Evolutionary conservation across 1,284 basidiomycete species (phyloP).

Genomic region (Mycosarcoma maydis): DNA sequence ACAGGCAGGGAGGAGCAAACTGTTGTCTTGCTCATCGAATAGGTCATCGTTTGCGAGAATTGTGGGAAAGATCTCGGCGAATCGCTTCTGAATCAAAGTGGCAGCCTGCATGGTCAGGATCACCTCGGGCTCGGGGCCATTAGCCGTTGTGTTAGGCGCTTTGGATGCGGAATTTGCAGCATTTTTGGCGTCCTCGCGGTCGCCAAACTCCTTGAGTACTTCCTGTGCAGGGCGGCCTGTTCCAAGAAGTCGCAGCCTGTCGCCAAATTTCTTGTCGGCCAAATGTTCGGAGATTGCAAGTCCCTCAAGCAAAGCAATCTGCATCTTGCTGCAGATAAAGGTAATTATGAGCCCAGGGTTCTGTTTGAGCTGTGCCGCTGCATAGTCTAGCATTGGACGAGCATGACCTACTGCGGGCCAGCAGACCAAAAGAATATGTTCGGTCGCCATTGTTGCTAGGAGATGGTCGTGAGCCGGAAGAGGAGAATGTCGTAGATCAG

Average conservation of each 20-base stretch:
- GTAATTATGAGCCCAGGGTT: slow-evolving; percentile 1
- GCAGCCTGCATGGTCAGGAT: slow-evolving; percentile 16
- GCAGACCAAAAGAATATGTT: slow-evolving; percentile 4
- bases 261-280: not conserved
- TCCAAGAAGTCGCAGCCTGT: not conserved
- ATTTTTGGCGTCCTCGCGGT: slow-evolving; percentile 1
- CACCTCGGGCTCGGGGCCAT: slow-evolving; percentile 8
- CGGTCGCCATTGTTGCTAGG: not conserved
- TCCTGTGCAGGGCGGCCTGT: not conserved
- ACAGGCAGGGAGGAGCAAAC: slow-evolving; percentile 1
- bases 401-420: slow-evolving; percentile 13
- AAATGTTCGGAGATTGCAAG: slow-evolving; percentile 3
- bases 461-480: too few species aligned
- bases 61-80: slow-evolving; percentile 2
- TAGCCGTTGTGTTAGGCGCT: not conserved
- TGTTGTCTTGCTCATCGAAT: not conserved
- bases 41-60: slow-evolving; percentile 3
- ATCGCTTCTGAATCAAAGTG: not conserved
- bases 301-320: slow-evolving; percentile 1
- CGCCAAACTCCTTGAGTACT: slow-evolving; percentile 1
- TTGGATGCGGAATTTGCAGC: not conserved
- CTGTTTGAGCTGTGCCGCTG: not conserved
- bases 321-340: slow-evolving; percentile 6
- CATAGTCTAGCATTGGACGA: slow-evolving; percentile 9
- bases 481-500: too few species aligned